Evolutionary conservation across 129 eudicot genomes (phyloP).

Genomic region (Flaveria sonorensis): DNA sequence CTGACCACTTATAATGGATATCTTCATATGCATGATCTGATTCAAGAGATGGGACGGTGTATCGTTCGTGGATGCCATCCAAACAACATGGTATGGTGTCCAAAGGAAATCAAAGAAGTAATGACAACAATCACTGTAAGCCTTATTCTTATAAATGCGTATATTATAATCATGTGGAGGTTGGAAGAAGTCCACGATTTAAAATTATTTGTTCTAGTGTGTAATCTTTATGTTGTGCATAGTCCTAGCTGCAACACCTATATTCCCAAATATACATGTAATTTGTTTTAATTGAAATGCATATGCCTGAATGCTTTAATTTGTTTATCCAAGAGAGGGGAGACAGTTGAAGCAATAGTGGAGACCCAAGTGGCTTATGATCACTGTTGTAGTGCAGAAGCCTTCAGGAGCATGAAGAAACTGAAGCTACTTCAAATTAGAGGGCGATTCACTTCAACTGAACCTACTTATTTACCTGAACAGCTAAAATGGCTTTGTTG

Average conservation of each 20-base stretch:
- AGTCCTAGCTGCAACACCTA: not conserved
- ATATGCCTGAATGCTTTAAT: not conserved
- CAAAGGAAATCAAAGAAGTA: not conserved
- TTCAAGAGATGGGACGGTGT: slow-evolving; percentile 4
- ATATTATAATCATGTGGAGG: not conserved
- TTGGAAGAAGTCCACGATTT: not conserved
- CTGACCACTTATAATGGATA: not conserved
- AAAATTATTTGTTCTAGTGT: not conserved
- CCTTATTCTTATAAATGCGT: not conserved
- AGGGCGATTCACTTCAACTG: not conserved
- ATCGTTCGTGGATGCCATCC: not conserved
- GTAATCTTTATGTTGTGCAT: not conserved
- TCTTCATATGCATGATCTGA: slow-evolving; percentile 2
- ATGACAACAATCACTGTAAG: not conserved
- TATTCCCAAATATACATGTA: not conserved
- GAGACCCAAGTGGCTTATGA: not conserved
- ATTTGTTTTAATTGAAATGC: not conserved
- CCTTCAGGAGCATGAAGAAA: slow-evolving; percentile 15
- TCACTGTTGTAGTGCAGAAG: not conserved
- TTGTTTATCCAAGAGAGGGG: not conserved
- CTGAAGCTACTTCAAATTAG: slow-evolving; percentile 4
- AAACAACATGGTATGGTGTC: not conserved
- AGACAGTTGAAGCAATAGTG: slow-evolving; percentile 1
- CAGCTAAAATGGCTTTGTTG: slow-evolving; percentile 14
- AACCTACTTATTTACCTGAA: slow-evolving; percentile 17